Evolutionary conservation across 2,329 filamentous ascomycete species (phyloP).

Genomic region (Colletotrichum liaoningense): DNA sequence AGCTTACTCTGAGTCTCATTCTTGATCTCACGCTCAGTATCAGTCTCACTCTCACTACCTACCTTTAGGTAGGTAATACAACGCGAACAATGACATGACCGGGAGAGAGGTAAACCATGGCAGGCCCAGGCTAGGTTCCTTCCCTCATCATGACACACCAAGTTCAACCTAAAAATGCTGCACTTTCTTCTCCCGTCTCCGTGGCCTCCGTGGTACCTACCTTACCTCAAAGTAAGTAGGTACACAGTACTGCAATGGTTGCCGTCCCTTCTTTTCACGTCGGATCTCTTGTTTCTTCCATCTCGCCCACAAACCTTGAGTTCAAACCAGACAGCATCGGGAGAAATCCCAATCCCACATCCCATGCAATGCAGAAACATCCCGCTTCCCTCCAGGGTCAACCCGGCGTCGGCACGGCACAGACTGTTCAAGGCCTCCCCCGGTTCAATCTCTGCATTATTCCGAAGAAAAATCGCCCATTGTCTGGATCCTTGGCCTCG

Average conservation of each 20-base stretch:
- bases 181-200: background rate
- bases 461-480: background rate
- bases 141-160: constrained; percentile 4
- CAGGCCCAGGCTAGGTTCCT: background rate
- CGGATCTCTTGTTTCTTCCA: background rate
- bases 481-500: background rate
- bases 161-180: constrained; percentile 11
- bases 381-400: background rate
- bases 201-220: no score
- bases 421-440: background rate
- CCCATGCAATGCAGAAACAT: background rate
- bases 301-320: background rate
- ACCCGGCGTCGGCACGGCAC: background rate
- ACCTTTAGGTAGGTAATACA: no score
- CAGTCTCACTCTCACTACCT: background rate
- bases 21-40: background rate
- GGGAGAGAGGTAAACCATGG: background rate
- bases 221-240: no score
- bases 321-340: background rate
- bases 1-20: background rate
- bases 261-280: background rate
- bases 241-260: background rate
- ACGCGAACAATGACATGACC: background rate
- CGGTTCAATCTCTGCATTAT: background rate
- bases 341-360: background rate